Conservation (phyloP, 2,329 filamentous ascomycete species). For the Calcarisporium arbuscula region DNA sequence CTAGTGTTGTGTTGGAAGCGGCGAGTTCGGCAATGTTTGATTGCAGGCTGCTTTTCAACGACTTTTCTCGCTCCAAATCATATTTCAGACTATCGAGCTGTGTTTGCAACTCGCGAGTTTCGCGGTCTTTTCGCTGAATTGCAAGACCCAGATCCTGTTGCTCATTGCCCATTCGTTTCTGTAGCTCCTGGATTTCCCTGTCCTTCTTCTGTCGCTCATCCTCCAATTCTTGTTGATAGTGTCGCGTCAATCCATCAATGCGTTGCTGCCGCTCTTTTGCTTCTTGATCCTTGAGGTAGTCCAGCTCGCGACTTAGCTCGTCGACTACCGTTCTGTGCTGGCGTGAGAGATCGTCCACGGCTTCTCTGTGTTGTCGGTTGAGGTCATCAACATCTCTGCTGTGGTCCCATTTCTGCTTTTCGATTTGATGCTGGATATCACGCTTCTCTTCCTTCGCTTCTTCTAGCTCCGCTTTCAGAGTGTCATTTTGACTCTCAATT, state of each 20-base stretch:
- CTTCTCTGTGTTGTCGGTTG: constrained; percentile 31
- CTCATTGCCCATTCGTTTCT: constrained; percentile 43
- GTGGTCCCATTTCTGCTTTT: constrained; percentile 30
- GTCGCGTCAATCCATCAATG: constrained; percentile 56
- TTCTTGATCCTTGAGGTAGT: constrained; percentile 33
- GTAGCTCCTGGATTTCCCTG: constrained; percentile 61
- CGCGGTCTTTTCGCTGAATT: constrained; percentile 47
- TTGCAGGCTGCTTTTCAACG: constrained; percentile 47
- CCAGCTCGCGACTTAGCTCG: constrained; percentile 39
- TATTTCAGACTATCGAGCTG: constrained; percentile 38
- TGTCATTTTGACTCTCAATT: constrained; percentile 39
- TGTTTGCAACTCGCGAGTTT: constrained; percentile 42
- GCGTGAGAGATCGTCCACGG: constrained; percentile 26
- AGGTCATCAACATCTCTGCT: constrained; percentile 47
- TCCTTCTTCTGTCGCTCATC: constrained; percentile 53
- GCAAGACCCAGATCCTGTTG: constrained; percentile 43
- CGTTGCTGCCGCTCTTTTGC: constrained; percentile 61
- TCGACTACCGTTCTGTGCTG: constrained; percentile 27
- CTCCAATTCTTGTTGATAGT: constrained; percentile 58
- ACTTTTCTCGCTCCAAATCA: constrained; percentile 57
- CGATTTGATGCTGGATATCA: constrained; percentile 26
- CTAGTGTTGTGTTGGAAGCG: constrained; percentile 58
- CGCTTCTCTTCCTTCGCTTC: constrained; percentile 28
- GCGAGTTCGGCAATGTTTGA: constrained; percentile 52
- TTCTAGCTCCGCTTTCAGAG: constrained; percentile 59